Base-by-base conservation (phyloP, 1,139 yeast genomes). In the Saccharomycopsis phalli region DNA sequence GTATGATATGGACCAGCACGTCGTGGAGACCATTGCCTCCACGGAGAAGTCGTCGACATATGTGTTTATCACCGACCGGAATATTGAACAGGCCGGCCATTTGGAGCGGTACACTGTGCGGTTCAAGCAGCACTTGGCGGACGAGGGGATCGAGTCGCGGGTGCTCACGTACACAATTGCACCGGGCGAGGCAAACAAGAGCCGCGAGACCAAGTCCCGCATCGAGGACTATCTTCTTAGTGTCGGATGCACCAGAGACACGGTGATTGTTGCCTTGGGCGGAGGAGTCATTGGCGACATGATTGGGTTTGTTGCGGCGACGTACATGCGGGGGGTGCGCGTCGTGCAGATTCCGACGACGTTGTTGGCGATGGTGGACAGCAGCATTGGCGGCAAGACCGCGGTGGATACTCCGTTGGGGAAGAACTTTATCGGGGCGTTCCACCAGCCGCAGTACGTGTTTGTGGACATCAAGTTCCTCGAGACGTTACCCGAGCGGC, bases 261-360 rank as follows among this genome's bases (percentile, higher is more conserved):
- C 97, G 3, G 88, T 93, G 20, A 78, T 93, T 45, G 63, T 93
- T 44, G 99, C 99, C 3, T 76, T 93, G 47, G 99, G 98, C 46
- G 99, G 99, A 49, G 99, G 99, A 52, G 94, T 93, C 40, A 88
- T 93, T 62, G 99, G 99, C 44, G 99, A 93, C 57, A 91, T 93
- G 98, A 84, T 91, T 53, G 99, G 99, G 4, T 93, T 79, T 58
- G 97, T 91, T 37, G 98, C 98, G 16, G 94, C 98, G 22, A 91
- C 98, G 4, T 93, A 91, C 60, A 93, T 93, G 99, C 75, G 99
- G 59, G 99, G 99, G 41, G 95, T 93, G 14, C 73, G 95, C 49
- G 84, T 87, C 47, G 79, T 87, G 33, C 99, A 93, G 61, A 73
- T 93, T 29, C 99, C 99, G 38, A 91, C 98, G 3, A 82, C 94